phyloP scores from a whole-genome alignment of 129 eudicot genomes.

The Scalesia atractyloides region DNA sequence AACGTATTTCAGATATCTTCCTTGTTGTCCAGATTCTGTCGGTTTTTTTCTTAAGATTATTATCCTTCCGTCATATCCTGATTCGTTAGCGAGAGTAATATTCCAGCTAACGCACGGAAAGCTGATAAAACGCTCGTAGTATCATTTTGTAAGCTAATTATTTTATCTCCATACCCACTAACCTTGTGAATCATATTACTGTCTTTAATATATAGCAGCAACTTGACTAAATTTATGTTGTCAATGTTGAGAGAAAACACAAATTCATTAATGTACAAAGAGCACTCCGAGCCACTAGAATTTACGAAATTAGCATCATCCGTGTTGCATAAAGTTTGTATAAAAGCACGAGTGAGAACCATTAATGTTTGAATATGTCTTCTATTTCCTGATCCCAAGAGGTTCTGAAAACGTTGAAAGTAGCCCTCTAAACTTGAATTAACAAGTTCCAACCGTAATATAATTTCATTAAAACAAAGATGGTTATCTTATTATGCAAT shows the following conservation, averaged over 20 bases:
- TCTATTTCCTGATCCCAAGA: constrained; percentile 90
- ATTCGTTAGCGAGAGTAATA: constrained; percentile 76
- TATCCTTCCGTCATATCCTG: constrained; percentile 81
- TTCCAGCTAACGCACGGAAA: constrained; percentile 69
- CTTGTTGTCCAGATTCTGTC: constrained; percentile 51
- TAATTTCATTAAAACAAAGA: constrained; percentile 11
- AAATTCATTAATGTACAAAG: constrained; percentile 75
- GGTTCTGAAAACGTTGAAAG: constrained; percentile 63
- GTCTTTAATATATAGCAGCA: constrained; percentile 75
- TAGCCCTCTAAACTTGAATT: constrained; percentile 70
- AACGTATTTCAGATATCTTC: constrained; percentile 76
- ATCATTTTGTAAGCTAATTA: constrained; percentile 39
- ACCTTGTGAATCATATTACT: constrained; percentile 95
- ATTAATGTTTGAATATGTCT: constrained; percentile 89
- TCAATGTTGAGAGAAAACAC: constrained; percentile 86
- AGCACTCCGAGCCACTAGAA: constrained; percentile 45
- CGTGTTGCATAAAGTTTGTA: constrained; percentile 45
- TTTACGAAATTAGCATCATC: constrained; percentile 28
- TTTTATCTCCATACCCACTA: constrained; percentile 77
- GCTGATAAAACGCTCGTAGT: constrained; percentile 61
- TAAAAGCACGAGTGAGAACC: constrained; percentile 72
- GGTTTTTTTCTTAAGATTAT: constrained; percentile 58
- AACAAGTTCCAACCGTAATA: constrained; percentile 74
- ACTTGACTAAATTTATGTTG: constrained; percentile 83
- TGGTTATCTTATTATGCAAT: constrained; percentile 10